Evolutionary conservation across 345 rosid species (phyloP).

Genomic region (Syzygium aqueum): DNA sequence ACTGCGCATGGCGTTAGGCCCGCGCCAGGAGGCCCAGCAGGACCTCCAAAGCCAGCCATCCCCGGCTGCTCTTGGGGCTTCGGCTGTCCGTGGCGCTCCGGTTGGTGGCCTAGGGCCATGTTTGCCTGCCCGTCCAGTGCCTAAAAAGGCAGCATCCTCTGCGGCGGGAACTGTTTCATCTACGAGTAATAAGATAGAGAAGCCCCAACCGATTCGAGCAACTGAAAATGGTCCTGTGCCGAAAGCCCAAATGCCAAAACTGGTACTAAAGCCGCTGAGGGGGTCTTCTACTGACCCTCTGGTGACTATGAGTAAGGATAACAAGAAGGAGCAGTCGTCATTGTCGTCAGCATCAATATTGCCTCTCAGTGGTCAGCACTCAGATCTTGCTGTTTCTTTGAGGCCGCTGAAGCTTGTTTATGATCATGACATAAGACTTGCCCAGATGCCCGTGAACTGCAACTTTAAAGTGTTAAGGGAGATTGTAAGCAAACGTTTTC

Average conservation of each 20-base stretch:
- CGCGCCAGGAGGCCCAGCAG: constrained; percentile 71
- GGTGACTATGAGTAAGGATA: constrained; percentile 10
- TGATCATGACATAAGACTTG: constrained; percentile 84
- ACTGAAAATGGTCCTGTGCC: constrained; percentile 49
- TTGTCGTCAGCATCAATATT: constrained; percentile 11
- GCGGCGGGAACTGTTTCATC: constrained; percentile 25
- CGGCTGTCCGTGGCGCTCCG: constrained; percentile 93
- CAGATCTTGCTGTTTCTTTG: constrained; percentile 32
- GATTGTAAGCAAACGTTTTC: constrained; percentile 65
- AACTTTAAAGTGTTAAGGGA: constrained; percentile 71
- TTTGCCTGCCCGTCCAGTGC: constrained; percentile 65
- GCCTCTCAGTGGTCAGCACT: constrained; percentile 7
- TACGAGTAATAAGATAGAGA: constrained; percentile 35
- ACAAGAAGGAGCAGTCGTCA: constrained; percentile 17
- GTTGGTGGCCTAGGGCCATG: constrained; percentile 86
- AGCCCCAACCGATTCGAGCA: constrained; percentile 18
- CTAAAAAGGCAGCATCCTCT: constrained; percentile 47
- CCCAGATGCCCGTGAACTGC: constrained; percentile 84
- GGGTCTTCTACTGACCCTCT: constrained; percentile 34
- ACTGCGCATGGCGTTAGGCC: constrained; percentile 58
- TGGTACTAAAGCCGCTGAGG: constrained; percentile 45
- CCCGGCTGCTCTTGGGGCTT: constrained; percentile 98
- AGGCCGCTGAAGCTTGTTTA: constrained; percentile 88
- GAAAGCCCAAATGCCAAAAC: constrained; percentile 42
- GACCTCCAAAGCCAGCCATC: constrained; percentile 89